Evolutionary conservation across 495 filamentous ascomycete species (phyloP), one percentile per base, ranked within the genome.

Genomic region (Bacidia rubella): DNA sequence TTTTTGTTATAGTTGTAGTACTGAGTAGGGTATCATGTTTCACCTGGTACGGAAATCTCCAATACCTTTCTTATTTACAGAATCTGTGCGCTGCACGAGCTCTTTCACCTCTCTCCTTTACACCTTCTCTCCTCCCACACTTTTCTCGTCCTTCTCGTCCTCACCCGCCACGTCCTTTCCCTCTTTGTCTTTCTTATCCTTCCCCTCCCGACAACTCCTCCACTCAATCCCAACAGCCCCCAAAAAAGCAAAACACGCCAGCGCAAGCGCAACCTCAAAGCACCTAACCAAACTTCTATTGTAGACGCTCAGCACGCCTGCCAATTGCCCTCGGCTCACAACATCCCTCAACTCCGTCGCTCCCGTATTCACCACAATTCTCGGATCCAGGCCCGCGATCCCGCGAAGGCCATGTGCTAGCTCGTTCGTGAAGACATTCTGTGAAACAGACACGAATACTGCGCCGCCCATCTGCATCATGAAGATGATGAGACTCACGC

Each of bases 401-500:
- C 63, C 60, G 11, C 53, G 35, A 1, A 83, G 62, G 26, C 71
- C 69, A 0, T 63, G 56, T 12, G 76, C 73, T 22, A 86, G 68
- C 3, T 74, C 64, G 53, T 80, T 83, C 55, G 70, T 75, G 54
- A 86, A 73, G 24, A 86, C 70, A 21, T 76, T 76, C 60, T 85
- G 77, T 0, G 74, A 82, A 19, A 85, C 72, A 0, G 78, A 74
- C 2, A 78, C 73, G 55, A 86, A 86, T 7, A 88, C 61, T 9
- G 80, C 78, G 42, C 78, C 80, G 10, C 82, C 82, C 2, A 88
- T 64, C 35, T 75, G 75, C 64, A 86, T 83, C 10, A 70, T 65
- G 54, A 87, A 82, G 54, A 85, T 76, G 65, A 83, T 78, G 32
- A 84, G 64, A 3, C 81, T 68, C 22, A 81, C 70, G 22, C 81